phyloP scores from a whole-genome alignment of 768 basidiomycete genomes.

The Russula emetica region DNA sequence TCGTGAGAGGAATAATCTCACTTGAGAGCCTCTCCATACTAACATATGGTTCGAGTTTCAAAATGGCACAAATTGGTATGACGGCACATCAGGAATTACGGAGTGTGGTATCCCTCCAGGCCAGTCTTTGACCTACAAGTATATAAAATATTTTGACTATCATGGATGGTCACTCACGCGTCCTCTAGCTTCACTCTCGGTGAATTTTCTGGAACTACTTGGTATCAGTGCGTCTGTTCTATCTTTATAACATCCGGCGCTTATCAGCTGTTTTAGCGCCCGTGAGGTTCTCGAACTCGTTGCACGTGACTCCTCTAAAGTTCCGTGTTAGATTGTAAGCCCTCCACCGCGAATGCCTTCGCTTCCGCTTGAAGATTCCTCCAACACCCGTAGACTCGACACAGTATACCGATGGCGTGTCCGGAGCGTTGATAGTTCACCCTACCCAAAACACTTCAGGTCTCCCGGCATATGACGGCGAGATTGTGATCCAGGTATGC shows the following conservation, averaged over 20 bases:
- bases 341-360: neutral
- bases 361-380: neutral
- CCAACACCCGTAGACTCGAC: constrained; percentile 27
- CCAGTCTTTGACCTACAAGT: constrained; percentile 41
- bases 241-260: neutral
- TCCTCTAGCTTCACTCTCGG: constrained; percentile 39
- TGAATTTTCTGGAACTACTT: constrained; percentile 44
- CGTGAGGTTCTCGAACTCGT: constrained; percentile 23
- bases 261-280: constrained; percentile 25
- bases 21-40: neutral
- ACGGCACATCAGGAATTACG: constrained; percentile 45
- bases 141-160: constrained; percentile 7
- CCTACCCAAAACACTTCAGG: constrained; percentile 36
- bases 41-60: constrained; percentile 33
- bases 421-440: constrained; percentile 47
- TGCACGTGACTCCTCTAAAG: neutral
- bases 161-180: neutral
- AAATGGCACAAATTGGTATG: constrained; percentile 45
- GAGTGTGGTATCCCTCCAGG: constrained; percentile 55
- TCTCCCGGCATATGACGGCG: constrained; percentile 40
- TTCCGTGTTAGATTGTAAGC: constrained; percentile 28
- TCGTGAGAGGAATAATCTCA: constrained; percentile 24
- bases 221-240: constrained; percentile 42
- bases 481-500: constrained; percentile 33
- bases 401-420: constrained; percentile 48